Conservation (phyloP, 345 rosid species). For the Acer negundo region DNA sequence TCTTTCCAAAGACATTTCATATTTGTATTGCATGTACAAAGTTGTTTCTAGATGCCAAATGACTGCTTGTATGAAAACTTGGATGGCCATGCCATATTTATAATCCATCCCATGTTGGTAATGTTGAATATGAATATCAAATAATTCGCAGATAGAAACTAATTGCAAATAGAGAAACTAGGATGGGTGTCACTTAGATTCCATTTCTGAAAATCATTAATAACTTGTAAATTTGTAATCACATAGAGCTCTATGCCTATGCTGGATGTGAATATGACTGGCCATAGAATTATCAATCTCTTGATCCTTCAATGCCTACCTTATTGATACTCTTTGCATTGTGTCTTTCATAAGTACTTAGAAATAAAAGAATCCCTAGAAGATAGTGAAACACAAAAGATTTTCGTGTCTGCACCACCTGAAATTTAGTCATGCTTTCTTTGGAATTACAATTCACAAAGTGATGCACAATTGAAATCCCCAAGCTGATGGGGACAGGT, state of each 20-base stretch:
- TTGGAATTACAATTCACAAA: no score
- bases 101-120: background rate
- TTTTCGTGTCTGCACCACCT: background rate
- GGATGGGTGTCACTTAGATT: background rate
- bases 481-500: background rate
- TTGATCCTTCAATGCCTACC: background rate
- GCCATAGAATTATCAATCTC: background rate
- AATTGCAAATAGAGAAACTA: background rate
- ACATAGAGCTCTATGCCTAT: background rate
- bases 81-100: background rate
- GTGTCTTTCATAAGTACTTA: background rate
- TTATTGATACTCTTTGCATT: background rate
- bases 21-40: background rate
- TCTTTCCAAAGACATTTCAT: background rate
- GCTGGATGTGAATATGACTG: background rate
- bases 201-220: background rate
- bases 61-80: background rate
- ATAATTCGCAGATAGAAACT: slow-evolving; percentile 1
- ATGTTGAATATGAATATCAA: background rate
- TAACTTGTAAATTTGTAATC: background rate
- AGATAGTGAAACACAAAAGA: background rate
- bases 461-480: background rate
- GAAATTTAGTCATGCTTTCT: background rate
- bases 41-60: background rate
- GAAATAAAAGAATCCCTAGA: background rate